Evolutionary conservation across 2,329 filamentous ascomycete genomes (phyloP), one percentile per base, ranked within the genome.

Genomic region (Passalora sequoiae): DNA sequence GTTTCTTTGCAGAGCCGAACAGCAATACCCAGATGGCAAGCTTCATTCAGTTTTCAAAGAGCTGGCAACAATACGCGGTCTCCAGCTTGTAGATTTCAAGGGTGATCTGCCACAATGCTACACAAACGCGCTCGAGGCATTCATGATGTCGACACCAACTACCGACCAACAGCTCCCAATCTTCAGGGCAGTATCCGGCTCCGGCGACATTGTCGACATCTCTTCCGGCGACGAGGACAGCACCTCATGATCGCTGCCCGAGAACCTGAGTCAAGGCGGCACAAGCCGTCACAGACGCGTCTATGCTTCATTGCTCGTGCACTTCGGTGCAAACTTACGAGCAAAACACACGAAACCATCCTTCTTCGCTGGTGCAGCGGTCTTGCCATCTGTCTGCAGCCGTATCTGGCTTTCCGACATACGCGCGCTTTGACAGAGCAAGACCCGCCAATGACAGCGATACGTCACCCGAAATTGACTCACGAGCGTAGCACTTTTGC

Each of bases 21-120:
- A 47, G 27, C 36, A 22, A 33, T 61, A 61, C 37, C 60, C 59
- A 1, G 60, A 61, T 40, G 27, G 42, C 9, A 24, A 40, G 10
- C 42, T 62, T n/a, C 51, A 55, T 30, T 13, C n/a, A 3, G 43
- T 22, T 37, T 40, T 63, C 38, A 39, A 42, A 20, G 15, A 27
- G 6, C 47, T 62, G 22, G 43, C 37, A 22, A 43, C 37, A 6
- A 40, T 63, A 24, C 51, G 52, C 25, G 53, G 49, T 13, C 44
- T 61, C 22, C 28, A 48, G 15, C 20, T 38, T 4, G 60, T 58
- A 5, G 24, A 13, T 3, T 56, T 61, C 42, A 40, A 33, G 3
- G 60, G 60, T 29, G 54, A 56, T 40, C 42, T 62, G 30, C 57
- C 57, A 1, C 10, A 36, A 17, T 43, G 44, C 37, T 58, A 55